Conservation (phyloP, 352 stramenopile species). For the Blastocystis sp. region DNA sequence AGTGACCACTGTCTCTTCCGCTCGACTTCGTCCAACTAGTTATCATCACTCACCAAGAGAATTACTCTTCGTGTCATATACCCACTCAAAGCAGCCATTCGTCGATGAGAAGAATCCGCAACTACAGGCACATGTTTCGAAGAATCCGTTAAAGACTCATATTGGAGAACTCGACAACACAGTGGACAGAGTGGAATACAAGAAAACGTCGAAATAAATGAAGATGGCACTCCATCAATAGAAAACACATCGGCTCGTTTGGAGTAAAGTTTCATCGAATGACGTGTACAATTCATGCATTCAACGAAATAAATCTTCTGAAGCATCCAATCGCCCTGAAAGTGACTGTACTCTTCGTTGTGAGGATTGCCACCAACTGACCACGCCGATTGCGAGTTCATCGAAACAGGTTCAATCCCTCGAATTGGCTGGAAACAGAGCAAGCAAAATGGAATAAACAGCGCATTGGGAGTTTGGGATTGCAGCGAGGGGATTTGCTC, state of each 20-base stretch:
- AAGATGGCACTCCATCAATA: not conserved
- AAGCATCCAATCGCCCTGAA: not conserved
- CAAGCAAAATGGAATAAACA: not conserved
- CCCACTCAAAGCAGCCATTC: not conserved
- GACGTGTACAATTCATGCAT: not conserved
- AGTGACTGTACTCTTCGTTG: not conserved
- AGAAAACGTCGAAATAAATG: not conserved
- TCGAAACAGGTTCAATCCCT: not conserved
- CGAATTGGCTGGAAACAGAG: not conserved
- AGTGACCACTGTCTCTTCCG: not conserved
- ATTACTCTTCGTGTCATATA: slow-evolving; percentile 8
- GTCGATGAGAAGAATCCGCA: not conserved
- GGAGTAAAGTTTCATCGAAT: not conserved
- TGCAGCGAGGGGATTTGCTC: not conserved
- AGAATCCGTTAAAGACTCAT: not conserved
- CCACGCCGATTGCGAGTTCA: not conserved
- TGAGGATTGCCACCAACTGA: not conserved
- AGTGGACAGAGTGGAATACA: not conserved
- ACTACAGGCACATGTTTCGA: not conserved
- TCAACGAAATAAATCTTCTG: not conserved
- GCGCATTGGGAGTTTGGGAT: not conserved
- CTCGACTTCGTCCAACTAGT: slow-evolving; percentile 29
- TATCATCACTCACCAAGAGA: not conserved
- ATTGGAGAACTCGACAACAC: not conserved
- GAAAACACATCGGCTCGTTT: not conserved